Evolutionary conservation across 345 rosid genomes (phyloP), one percentile per base, ranked within the genome.

Genomic region (Geranium rotundifolium): DNA sequence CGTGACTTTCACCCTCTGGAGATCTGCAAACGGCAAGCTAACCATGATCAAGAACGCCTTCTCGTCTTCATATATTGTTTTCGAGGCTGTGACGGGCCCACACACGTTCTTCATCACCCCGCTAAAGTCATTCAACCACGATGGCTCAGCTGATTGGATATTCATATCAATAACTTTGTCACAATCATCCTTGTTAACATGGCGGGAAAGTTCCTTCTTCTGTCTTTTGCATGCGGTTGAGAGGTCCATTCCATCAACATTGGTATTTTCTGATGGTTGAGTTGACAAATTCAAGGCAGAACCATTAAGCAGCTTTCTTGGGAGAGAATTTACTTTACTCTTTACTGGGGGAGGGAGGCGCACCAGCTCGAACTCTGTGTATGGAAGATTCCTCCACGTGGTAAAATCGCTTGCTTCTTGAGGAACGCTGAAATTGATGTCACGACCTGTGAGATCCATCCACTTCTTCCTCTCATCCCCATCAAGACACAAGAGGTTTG

Each of bases 101-200:
- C 73, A 70, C 4, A 81, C 83, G 63, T 78, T 80, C 80, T 83
- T 86, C 91, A 86, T 86, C 58, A 83, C 91, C 18, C 91, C 91
- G 8, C 77, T 78, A 73, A 86, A 83, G 16, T 80, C 91, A 23
- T 67, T 73, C 15, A 74, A 56, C 91, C 91, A 86, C 0, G 85
- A 75, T 15, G 71, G 81, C 63, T 80, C 89, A 5, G 75, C 79
- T 10, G 80, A 58, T 19, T 69, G 80, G 18, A 75, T 68, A 65
- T 79, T 83, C 76, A 77, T 77, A 71, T 85, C 85, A 5, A 72
- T 54, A 57, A 75, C 80, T 49, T 77, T 82, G 57, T 82, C 80
- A 57, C 77, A 76, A 60, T 80, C 85, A 49, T 79, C 83, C 58
- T 81, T 72, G 55, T 74, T 78, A 19, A 77, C 80, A 46, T 71